Conservation (phyloP, 805 yeast genomes). For the Kodamaea restingae region DNA sequence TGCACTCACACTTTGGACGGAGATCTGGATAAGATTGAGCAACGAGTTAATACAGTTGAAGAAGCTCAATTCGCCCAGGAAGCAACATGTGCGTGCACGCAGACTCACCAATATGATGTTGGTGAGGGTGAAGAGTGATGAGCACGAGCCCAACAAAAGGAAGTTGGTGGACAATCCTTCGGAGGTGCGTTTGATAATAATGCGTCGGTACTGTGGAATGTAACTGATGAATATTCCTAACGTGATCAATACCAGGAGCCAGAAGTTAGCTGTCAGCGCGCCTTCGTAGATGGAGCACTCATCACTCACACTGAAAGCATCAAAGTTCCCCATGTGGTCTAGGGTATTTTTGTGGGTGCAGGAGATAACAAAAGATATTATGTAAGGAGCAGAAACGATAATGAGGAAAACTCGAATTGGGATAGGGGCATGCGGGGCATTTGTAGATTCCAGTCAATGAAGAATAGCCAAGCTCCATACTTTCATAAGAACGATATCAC, state of each 20-base stretch:
- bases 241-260: conserved; percentile 51
- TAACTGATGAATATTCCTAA: conserved; percentile 68
- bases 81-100: conserved; percentile 62
- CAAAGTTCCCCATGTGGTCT: neutral
- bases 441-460: no score
- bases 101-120: conserved; percentile 62
- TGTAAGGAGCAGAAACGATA: neutral
- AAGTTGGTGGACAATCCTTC: conserved; percentile 78
- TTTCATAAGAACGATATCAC: no score
- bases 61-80: conserved; percentile 33
- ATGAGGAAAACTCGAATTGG: no score
- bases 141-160: conserved; percentile 63
- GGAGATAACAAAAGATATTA: neutral
- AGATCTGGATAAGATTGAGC: conserved; percentile 63
- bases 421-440: no score
- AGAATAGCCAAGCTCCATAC: no score
- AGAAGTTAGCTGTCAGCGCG: conserved; percentile 49
- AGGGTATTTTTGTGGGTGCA: no score
- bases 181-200: conserved; percentile 54
- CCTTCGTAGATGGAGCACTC: conserved; percentile 41
- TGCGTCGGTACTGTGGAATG: conserved; percentile 67
- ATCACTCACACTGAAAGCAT: conserved; percentile 1
- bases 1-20: conserved; percentile 58
- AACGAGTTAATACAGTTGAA: conserved; percentile 67
- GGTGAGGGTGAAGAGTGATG: conserved; percentile 63